phyloP scores from a whole-genome alignment of 495 filamentous ascomycete species.

The Hypoxylon fragiforme region DNA sequence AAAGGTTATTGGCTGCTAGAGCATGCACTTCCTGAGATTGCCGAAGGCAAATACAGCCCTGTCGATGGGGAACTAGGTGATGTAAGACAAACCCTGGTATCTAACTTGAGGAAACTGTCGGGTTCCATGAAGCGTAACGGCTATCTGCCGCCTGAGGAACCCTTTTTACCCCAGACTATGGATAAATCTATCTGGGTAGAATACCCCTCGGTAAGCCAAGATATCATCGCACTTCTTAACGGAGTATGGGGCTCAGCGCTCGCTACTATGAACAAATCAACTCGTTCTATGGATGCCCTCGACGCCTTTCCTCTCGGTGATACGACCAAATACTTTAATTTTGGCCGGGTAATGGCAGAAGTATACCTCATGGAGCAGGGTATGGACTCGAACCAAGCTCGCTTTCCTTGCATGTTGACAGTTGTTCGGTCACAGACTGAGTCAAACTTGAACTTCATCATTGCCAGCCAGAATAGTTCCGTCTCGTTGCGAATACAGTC shows the following conservation, averaged over 20 bases:
- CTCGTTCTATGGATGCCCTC: slow-evolving; percentile 52
- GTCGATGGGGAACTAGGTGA: slow-evolving; percentile 48
- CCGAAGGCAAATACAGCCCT: slow-evolving; percentile 38
- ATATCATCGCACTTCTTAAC: slow-evolving; percentile 66
- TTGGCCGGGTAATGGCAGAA: slow-evolving; percentile 71
- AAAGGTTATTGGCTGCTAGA: slow-evolving; percentile 82
- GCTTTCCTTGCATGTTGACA: slow-evolving; percentile 72
- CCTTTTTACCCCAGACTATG: slow-evolving; percentile 64
- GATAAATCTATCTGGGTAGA: slow-evolving; percentile 76
- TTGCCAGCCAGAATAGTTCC: slow-evolving; percentile 75
- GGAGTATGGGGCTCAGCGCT: slow-evolving; percentile 58
- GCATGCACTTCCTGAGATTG: slow-evolving; percentile 61
- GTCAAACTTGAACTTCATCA: slow-evolving; percentile 65
- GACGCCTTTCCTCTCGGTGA: slow-evolving; percentile 77
- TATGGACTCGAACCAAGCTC: slow-evolving; percentile 61
- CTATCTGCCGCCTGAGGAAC: slow-evolving; percentile 67
- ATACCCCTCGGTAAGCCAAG: slow-evolving; percentile 69
- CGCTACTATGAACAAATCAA: slow-evolving; percentile 35
- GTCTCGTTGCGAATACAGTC: slow-evolving; percentile 74
- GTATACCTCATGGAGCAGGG: slow-evolving; percentile 71
- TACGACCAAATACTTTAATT: slow-evolving; percentile 68
- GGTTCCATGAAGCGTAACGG: slow-evolving; percentile 82
- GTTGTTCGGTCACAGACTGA: slow-evolving; percentile 69
- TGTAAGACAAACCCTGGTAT: slow-evolving; percentile 58
- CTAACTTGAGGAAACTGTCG: slow-evolving; percentile 69